These are phyloP conservation scores for Pneumocystis carinii DNA, from an alignment of 1,139 yeast species.

Conservation along the genomic window DNA sequence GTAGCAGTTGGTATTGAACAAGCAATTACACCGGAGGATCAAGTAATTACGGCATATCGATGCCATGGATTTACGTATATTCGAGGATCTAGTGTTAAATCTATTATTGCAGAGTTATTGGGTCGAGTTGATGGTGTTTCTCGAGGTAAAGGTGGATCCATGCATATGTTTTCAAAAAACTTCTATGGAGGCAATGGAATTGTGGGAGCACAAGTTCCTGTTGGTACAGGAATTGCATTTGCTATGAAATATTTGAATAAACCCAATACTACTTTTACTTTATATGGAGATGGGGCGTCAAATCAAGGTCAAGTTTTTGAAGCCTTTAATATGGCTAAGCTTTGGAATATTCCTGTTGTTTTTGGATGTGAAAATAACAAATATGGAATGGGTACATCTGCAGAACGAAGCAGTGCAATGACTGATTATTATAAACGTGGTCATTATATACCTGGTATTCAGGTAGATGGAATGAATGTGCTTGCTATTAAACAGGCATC, in stretches of 20 bases:
- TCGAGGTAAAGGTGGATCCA: constrained; percentile 96
- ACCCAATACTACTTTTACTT: constrained; percentile 64
- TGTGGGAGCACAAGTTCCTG: constrained; percentile 97
- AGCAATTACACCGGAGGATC: constrained; percentile 71
- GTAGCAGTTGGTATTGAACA: constrained; percentile 95
- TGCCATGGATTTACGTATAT: constrained; percentile 92
- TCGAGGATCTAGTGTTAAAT: constrained; percentile 87
- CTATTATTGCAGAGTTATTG: constrained; percentile 87
- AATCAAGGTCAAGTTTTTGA: constrained; percentile 99
- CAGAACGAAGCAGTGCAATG: constrained; percentile 89
- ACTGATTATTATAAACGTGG: constrained; percentile 98
- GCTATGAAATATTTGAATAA: constrained; percentile 89
- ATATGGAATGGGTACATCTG: constrained; percentile 99
- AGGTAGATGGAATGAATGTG: constrained; percentile 97
- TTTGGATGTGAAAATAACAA: constrained; percentile 97
- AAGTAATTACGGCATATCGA: constrained; percentile 91
- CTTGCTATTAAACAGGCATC: constrained; percentile 92
- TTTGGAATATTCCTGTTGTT: constrained; percentile 90
- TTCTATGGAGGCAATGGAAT: constrained; percentile 99
- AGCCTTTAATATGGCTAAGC: constrained; percentile 95
- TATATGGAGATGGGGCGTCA: constrained; percentile 98
- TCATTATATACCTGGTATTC: constrained; percentile 96
- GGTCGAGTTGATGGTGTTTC: constrained; percentile 93
- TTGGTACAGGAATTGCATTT: constrained; percentile 94
- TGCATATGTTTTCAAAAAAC: constrained; percentile 94